Evolutionary conservation across 352 stramenopile genomes (phyloP).

Genomic region (Pythium rhizo-oryzae): DNA sequence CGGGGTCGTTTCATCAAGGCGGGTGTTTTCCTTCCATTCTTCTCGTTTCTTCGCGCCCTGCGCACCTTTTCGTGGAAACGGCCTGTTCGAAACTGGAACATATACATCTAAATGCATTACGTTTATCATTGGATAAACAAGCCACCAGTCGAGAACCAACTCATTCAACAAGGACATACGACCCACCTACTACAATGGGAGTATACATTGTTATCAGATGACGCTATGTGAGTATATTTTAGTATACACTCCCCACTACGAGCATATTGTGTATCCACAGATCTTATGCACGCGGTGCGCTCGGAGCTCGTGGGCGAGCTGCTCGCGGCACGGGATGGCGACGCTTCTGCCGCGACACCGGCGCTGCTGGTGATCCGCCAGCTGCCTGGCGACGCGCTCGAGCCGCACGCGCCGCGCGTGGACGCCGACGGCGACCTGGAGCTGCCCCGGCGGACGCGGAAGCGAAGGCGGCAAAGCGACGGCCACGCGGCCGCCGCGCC

Average conservation of each 20-base stretch:
- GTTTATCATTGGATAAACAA: no score
- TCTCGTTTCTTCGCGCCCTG: neutral
- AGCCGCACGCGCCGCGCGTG: neutral
- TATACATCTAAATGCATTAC: constrained; percentile 3
- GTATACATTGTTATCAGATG: no score
- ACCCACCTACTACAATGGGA: no score
- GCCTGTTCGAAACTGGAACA: neutral
- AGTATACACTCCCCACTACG: neutral
- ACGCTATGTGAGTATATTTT: neutral
- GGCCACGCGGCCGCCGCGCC: neutral
- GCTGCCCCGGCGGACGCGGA: constrained; percentile 15
- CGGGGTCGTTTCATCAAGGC: constrained; percentile 2
- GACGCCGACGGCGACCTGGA: constrained; percentile 27
- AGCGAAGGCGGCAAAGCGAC: neutral
- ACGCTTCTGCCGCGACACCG: neutral
- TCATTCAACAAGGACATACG: no score
- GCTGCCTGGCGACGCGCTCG: neutral
- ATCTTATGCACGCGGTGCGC: constrained; percentile 13
- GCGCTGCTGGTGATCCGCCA: neutral
- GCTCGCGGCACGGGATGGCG: neutral
- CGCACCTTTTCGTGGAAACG: constrained; percentile 14
- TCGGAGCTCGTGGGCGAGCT: constrained; percentile 22
- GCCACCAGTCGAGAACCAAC: no score
- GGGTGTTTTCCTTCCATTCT: constrained; percentile 9
- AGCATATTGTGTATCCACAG: neutral